Percentiles rank a stretch among this genome's conserved stretches.
phyloP scores from a whole-genome alignment of 805 yeast species.

The Saccharomyces mikatae region DNA sequence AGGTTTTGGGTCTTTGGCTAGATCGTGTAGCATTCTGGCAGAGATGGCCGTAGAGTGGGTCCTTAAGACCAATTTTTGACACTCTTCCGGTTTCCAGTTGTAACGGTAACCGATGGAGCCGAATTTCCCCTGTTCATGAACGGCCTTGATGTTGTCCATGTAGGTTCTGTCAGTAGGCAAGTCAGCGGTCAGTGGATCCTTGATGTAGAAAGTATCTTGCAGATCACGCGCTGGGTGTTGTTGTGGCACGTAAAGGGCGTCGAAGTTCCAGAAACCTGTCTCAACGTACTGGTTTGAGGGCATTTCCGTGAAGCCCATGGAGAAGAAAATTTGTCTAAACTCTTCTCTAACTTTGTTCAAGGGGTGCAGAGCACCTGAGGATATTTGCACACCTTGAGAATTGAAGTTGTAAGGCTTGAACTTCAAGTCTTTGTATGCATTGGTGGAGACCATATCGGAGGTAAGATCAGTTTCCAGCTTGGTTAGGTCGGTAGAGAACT shows the following conservation, averaged over 20 bases:
- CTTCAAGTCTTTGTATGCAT: constrained; percentile 71
- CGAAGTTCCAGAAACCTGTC: constrained; percentile 98
- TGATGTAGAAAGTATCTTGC: constrained; percentile 96
- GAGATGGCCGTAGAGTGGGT: constrained; percentile 97
- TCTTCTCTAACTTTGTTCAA: constrained; percentile 94
- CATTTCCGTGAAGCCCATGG: constrained; percentile 98
- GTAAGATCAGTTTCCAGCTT: constrained; percentile 90
- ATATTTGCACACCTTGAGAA: constrained; percentile 84
- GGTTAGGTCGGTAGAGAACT: constrained; percentile 73
- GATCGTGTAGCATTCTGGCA: constrained; percentile 73
- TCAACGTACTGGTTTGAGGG: constrained; percentile 98
- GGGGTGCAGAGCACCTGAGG: constrained; percentile 93
- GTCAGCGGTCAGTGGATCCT: constrained; percentile 79
- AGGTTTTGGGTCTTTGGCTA: constrained; percentile 85
- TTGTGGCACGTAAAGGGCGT: constrained; percentile 92
- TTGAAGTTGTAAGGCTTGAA: constrained; percentile 95
- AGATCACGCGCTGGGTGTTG: constrained; percentile 99
- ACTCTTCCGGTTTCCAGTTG: constrained; percentile 91
- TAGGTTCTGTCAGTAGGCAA: constrained; percentile 75
- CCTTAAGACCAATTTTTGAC: constrained; percentile 85
- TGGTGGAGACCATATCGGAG: constrained; percentile 78
- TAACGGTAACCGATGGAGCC: constrained; percentile 98
- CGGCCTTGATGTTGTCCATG: constrained; percentile 69
- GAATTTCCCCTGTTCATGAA: constrained; percentile 81
- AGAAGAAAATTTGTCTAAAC: constrained; percentile 93